A percentile compares a stretch with the other conserved stretches of the same genome.
phyloP scores from a whole-genome alignment of 371 early-diverging fungal species.

The Smittium mucronatum region DNA sequence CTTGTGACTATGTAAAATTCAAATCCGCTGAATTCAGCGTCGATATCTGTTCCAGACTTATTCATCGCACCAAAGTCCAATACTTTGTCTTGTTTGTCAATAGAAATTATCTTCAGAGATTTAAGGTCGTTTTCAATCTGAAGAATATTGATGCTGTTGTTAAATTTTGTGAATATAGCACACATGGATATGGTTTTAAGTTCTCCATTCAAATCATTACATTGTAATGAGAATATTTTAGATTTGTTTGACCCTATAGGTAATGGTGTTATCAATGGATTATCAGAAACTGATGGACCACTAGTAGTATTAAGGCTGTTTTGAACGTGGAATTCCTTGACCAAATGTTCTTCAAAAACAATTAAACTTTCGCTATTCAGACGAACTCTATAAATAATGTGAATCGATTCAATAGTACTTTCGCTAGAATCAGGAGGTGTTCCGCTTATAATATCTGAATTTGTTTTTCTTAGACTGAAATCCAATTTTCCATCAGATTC shows the following conservation, averaged over 20 bases:
- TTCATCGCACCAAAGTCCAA: background rate
- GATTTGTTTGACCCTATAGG: background rate
- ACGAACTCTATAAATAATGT: background rate
- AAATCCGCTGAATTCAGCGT: background rate
- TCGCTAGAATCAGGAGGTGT: background rate
- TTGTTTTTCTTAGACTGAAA: background rate
- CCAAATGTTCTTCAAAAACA: background rate
- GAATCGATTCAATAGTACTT: background rate
- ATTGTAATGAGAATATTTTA: background rate
- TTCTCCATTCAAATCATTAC: background rate
- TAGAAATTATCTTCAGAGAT: background rate
- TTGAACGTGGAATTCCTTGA: background rate
- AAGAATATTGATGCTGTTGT: background rate
- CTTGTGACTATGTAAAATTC: background rate
- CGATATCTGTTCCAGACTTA: background rate
- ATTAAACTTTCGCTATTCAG: background rate
- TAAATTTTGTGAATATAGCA: background rate
- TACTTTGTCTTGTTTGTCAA: background rate
- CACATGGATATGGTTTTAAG: background rate
- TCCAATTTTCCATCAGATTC: background rate
- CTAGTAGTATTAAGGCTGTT: background rate
- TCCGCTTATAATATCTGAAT: background rate
- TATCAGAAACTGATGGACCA: background rate
- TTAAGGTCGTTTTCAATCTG: background rate
- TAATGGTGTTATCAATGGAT: too few species aligned